These are phyloP conservation scores for Salvia splendens DNA, from an alignment of 257 asterid species.

Conservation along the genomic window DNA sequence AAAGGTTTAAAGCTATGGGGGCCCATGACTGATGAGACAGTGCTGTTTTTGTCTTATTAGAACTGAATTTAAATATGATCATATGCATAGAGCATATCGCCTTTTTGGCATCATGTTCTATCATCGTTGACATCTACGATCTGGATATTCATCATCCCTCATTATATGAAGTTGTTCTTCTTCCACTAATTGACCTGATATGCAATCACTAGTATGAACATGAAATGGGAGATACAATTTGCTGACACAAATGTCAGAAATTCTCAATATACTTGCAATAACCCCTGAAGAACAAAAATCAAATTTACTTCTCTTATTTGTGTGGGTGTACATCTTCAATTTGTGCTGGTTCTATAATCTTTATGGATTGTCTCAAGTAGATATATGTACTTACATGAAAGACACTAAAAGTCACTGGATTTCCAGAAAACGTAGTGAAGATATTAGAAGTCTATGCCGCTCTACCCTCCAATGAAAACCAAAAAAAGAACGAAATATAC, in stretches of 20 bases:
- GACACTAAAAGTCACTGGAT: conserved; percentile 8
- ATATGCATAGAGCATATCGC: background rate
- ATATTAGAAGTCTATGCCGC: background rate
- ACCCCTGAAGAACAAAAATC: conserved; percentile 1
- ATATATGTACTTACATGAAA: conserved; percentile 8
- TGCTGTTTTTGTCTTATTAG: conserved; percentile 6
- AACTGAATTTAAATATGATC: background rate
- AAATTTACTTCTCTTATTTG: conserved; percentile 2
- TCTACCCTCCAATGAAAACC: background rate
- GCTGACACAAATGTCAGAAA: background rate
- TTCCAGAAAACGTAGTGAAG: conserved; percentile 6
- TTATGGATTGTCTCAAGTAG: conserved; percentile 19
- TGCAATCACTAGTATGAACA: background rate
- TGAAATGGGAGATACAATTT: conserved; percentile 4
- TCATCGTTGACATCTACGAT: conserved; percentile 11
- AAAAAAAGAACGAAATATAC: background rate
- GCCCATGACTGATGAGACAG: conserved; percentile 6
- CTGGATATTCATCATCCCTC: conserved; percentile 13
- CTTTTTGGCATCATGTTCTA: conserved; percentile 18
- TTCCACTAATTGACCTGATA: conserved; percentile 17
- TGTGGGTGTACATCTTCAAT: background rate
- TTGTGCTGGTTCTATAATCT: background rate
- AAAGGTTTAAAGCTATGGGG: conserved; percentile 22
- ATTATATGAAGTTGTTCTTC: background rate
- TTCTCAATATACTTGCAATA: background rate